Conservation (phyloP, 768 basidiomycete genomes). For the Russula virescens region DNA sequence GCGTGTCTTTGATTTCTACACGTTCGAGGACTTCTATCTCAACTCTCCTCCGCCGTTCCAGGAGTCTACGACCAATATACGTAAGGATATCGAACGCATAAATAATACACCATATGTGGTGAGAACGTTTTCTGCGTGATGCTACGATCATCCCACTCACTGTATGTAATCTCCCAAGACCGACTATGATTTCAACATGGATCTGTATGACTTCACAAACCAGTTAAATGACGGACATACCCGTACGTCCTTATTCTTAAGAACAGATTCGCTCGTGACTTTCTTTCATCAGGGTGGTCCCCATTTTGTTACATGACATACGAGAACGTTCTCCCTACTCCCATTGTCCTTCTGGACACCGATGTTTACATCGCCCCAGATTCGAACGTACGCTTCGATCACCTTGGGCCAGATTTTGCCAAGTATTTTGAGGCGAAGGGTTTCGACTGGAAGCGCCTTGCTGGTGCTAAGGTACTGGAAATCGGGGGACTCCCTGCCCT, state of each 20-base stretch:
- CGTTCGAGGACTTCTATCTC: conserved; percentile 37
- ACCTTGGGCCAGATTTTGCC: conserved; percentile 43
- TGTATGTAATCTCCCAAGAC: conserved; percentile 34
- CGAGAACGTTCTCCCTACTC: conserved; percentile 50
- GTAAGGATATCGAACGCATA: conserved; percentile 43
- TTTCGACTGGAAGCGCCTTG: conserved; percentile 56
- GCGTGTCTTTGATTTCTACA: conserved; percentile 36
- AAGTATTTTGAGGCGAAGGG: conserved; percentile 37
- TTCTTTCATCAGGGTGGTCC: conserved; percentile 42
- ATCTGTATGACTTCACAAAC: conserved; percentile 49
- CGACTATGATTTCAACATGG: conserved; percentile 60
- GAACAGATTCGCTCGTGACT: background rate
- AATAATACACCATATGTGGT: conserved; percentile 45
- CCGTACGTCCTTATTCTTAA: conserved; percentile 32
- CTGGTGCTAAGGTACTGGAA: conserved; percentile 49
- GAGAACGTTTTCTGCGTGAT: conserved; percentile 3
- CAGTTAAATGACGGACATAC: conserved; percentile 64
- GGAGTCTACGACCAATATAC: conserved; percentile 50
- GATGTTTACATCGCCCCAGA: conserved; percentile 50
- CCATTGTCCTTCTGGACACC: conserved; percentile 31
- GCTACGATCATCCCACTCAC: background rate
- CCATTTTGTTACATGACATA: conserved; percentile 45
- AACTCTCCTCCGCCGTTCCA: conserved; percentile 36
- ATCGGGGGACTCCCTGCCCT: conserved; percentile 52
- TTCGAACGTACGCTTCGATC: conserved; percentile 44